Base-by-base conservation (phyloP, 257 asterid genomes). In the Solanum paucissectum region DNA sequence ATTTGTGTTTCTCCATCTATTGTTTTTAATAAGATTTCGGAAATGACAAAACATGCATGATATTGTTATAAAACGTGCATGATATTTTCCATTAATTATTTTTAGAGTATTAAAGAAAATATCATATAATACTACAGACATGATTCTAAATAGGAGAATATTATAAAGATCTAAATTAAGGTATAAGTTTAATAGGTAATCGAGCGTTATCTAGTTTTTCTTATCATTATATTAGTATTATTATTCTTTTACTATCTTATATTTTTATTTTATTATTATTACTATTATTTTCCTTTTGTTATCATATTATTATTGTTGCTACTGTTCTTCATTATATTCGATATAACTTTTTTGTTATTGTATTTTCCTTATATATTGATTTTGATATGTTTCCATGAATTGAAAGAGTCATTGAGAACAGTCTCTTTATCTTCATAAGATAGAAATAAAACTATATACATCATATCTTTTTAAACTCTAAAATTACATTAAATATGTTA, bases 401-500 rank as follows among this genome's bases (percentile, higher is more conserved):
- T 20, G n/a, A 55, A 3, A 13, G 20, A 49, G 25, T 8, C 25
- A 20, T 55, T 3, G 9, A 3, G 23, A 55, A 20, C 8, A 20
- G 0, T 7, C 5, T 55, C 2, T 58, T 0, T 3, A 58, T 7
- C 25, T 3, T 20, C 5, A 20, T 1, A 20, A 20, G 5, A 20
- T 58, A 20, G 0, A 20, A 4, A 2, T 58, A 58, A 8, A 21
- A 20, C 0, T 20, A 3, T 3, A 4, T 10, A 21, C 5, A 20
- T 3, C 0, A 6, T 7, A 52, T 16, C 5, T 7, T 58, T 58
- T 62, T 10, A 62, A 62, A 62, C 3, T 23, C 5, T 2, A 10
- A 62, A 23, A 62, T 4, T 62, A 62, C 0, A 4, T 1, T 62
- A 1, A 60, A 9, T 60, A 23, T 23, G 0, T 60, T 60, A 23